Evolutionary conservation across 2,329 filamentous ascomycete species (phyloP).

Genomic region (Diaporthe velutina): DNA sequence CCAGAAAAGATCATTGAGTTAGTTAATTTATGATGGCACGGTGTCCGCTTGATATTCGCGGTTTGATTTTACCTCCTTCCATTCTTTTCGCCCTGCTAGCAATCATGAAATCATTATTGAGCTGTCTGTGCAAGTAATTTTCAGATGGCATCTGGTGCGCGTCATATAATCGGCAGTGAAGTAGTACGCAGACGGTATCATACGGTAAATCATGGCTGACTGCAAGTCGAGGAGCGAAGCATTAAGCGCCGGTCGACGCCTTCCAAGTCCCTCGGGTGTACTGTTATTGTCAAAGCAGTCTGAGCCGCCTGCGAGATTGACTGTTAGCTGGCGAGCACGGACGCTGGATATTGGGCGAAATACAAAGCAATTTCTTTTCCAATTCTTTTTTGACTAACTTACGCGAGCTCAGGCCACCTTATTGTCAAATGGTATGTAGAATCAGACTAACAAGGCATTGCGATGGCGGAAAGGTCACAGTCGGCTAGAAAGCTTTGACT

Average conservation of each 20-base stretch:
- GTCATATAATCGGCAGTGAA: not conserved
- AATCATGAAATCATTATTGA: not conserved
- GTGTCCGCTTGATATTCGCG: not conserved
- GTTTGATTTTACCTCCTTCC: not conserved
- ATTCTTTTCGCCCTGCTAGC: not conserved
- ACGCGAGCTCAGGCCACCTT: too few relatives aligned
- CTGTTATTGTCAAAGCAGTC: not conserved
- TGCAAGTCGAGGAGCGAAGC: not conserved
- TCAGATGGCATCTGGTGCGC: not conserved
- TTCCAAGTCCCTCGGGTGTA: not conserved
- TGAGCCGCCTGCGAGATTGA: not conserved
- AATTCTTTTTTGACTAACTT: not conserved
- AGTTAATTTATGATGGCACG: not conserved
- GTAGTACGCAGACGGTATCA: not conserved
- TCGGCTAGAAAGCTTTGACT: not conserved
- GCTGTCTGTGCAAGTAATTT: not conserved
- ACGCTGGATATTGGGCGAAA: not conserved
- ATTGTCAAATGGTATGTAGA: not conserved
- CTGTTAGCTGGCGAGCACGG: not conserved
- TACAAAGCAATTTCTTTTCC: too few relatives aligned
- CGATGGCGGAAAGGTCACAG: not conserved
- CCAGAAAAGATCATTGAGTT: not conserved
- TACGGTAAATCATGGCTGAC: not conserved
- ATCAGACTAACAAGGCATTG: not conserved
- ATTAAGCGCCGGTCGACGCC: not conserved